phyloP scores from a whole-genome alignment of 129 eudicot species.

The Lactuca saligna region DNA sequence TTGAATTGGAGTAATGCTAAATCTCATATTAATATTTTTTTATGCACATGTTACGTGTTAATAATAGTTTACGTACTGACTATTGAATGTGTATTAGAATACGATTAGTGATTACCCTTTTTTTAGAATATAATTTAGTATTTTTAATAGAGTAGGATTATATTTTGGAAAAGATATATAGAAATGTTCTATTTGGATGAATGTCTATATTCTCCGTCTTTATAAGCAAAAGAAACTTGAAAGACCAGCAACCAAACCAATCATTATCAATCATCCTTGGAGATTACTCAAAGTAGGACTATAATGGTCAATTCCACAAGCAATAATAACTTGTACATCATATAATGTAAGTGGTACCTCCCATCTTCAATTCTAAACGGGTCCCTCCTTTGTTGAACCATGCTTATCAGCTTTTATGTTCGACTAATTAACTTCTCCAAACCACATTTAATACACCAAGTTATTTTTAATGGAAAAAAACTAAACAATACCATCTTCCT shows the following conservation, averaged over 20 bases:
- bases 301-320: not conserved
- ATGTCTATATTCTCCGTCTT: slow-evolving; percentile 6
- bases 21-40: too few relatives aligned
- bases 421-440: too few relatives aligned
- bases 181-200: not conserved
- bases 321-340: slow-evolving; percentile 20
- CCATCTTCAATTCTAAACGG: slow-evolving; percentile 16
- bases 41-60: too few relatives aligned
- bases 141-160: not conserved
- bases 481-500: too few relatives aligned
- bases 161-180: too few relatives aligned
- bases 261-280: slow-evolving; percentile 26
- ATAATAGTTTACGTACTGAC: not conserved
- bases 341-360: slow-evolving; percentile 15
- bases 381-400: slow-evolving; percentile 14
- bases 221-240: slow-evolving; percentile 33
- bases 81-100: not conserved
- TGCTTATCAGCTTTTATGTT: not conserved
- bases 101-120: not conserved
- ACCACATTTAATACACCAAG: too few relatives aligned
- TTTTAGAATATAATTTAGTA: too few relatives aligned
- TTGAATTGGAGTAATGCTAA: too few relatives aligned
- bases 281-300: slow-evolving; percentile 29
- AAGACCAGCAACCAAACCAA: slow-evolving; percentile 43
- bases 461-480: too few relatives aligned